A percentile compares a stretch with the other conserved stretches of the same genome.
These are phyloP conservation scores for Microstroma glucosiphilum DNA, from an alignment of 1,284 basidiomycete genomes.

Conservation along the genomic window DNA sequence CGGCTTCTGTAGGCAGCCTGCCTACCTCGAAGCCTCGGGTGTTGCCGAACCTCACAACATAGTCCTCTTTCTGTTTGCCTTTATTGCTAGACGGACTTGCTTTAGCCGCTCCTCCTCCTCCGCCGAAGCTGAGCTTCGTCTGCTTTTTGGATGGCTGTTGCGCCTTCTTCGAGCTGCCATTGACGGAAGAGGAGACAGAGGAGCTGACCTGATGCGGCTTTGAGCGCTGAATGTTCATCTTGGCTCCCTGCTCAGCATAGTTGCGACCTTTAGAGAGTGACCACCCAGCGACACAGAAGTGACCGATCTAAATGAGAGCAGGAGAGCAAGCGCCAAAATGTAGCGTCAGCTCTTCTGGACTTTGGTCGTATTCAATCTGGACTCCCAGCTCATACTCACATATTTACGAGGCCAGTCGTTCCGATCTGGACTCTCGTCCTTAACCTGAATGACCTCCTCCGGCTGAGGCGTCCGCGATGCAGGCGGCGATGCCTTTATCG, in stretches of 20 bases:
- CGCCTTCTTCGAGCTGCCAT: conserved; percentile 12
- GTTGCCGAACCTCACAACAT: conserved; percentile 46
- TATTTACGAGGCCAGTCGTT: conserved; percentile 2
- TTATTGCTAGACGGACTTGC: neutral
- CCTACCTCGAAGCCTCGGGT: conserved; percentile 45
- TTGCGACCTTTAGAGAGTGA: conserved; percentile 41
- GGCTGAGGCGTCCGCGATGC: neutral
- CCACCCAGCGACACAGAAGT: conserved; percentile 44
- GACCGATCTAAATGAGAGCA: conserved; percentile 32
- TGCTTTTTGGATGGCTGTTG: conserved; percentile 25
- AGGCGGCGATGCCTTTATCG: neutral
- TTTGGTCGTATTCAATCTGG: neutral
- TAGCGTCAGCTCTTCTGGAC: neutral
- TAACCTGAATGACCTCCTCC: neutral
- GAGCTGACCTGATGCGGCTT: conserved; percentile 21
- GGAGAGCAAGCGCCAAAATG: neutral
- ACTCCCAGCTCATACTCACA: neutral
- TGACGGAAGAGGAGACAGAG: conserved; percentile 4
- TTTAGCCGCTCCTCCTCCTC: neutral
- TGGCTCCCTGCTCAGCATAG: conserved; percentile 39
- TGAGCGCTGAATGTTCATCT: conserved; percentile 34
- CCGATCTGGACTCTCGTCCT: neutral
- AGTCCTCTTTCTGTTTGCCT: conserved; percentile 33
- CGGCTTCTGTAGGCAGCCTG: conserved; percentile 37
- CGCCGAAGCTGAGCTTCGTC: conserved; percentile 33